phyloP scores from a whole-genome alignment of 2,329 filamentous ascomycete genomes.

The Colletotrichum brevisporum region DNA sequence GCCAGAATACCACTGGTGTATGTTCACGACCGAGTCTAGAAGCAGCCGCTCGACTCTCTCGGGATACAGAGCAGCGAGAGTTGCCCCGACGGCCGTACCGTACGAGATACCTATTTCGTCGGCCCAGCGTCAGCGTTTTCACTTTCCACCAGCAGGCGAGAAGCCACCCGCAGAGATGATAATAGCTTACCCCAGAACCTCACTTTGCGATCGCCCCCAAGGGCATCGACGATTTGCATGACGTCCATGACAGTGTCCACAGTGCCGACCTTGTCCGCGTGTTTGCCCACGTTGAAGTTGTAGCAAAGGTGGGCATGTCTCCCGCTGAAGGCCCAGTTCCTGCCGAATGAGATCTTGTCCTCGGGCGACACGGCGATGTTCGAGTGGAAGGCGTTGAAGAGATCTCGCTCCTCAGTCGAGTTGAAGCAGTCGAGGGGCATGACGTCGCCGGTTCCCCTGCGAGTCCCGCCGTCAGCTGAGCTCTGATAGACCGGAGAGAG shows the following conservation, averaged over 20 bases:
- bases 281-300: conserved; percentile 40
- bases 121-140: not conserved
- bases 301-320: conserved; percentile 46
- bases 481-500: not conserved
- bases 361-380: conserved; percentile 21
- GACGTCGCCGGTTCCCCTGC: not conserved
- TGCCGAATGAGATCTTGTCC: conserved; percentile 32
- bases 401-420: not conserved
- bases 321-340: conserved; percentile 40
- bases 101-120: conserved; percentile 54
- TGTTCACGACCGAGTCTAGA: conserved; percentile 54
- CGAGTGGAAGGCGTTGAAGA: not conserved
- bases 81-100: conserved; percentile 56
- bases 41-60: conserved; percentile 55
- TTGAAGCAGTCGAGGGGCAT: not conserved
- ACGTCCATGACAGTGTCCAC: conserved; percentile 55
- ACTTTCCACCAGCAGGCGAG: not conserved
- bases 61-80: conserved; percentile 58
- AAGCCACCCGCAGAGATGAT: not conserved
- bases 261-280: conserved; percentile 48
- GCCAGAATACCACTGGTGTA: conserved; percentile 50
- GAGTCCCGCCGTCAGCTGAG: not conserved
- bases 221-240: conserved; percentile 54
- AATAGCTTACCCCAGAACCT: conserved; percentile 51
- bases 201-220: conserved; percentile 54